phyloP scores from a whole-genome alignment of 805 yeast genomes.

The Wickerhamiella australiensis region DNA sequence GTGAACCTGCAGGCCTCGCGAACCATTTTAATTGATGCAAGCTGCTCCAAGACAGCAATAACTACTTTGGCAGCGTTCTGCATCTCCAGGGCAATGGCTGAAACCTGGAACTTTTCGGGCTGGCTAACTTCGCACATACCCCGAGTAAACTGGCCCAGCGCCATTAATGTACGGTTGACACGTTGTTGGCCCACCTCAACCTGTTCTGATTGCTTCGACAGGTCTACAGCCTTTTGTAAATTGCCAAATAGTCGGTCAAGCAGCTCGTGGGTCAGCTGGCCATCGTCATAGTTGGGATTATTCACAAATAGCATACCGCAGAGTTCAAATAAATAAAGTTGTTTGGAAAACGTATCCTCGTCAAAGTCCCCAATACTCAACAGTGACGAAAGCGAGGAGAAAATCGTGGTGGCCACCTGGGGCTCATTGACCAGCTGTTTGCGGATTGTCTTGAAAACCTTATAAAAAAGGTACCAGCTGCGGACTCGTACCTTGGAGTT shows the following conservation, averaged over 20 bases:
- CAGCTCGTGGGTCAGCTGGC: conserved; percentile 46
- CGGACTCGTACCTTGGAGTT: conserved; percentile 65
- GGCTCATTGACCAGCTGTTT: conserved; percentile 38
- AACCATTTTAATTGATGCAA: conserved; percentile 51
- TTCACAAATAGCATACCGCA: conserved; percentile 61
- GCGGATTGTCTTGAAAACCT: conserved; percentile 67
- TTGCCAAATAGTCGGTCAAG: conserved; percentile 64
- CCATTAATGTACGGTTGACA: conserved; percentile 72
- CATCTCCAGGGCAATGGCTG: conserved; percentile 39
- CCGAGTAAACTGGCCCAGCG: conserved; percentile 79
- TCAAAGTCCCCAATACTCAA: conserved; percentile 41
- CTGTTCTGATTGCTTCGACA: conserved; percentile 26
- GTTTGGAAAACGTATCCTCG: conserved; percentile 56
- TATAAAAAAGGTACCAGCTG: conserved; percentile 80
- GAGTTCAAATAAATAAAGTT: conserved; percentile 74
- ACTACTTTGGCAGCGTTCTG: conserved; percentile 69
- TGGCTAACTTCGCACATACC: conserved; percentile 50
- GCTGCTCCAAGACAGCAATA: conserved; percentile 66
- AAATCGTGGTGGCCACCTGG: conserved; percentile 43
- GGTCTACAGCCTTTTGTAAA: conserved; percentile 40
- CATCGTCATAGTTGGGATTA: conserved; percentile 33
- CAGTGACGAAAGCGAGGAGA: conserved; percentile 47
- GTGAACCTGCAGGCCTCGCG: conserved; percentile 82
- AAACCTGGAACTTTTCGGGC: conserved; percentile 25
- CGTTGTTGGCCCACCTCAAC: conserved; percentile 11